Evolutionary conservation across 2,329 filamentous ascomycete species (phyloP), one percentile per base, ranked within the genome.

Genomic region (Nemania sp.): DNA sequence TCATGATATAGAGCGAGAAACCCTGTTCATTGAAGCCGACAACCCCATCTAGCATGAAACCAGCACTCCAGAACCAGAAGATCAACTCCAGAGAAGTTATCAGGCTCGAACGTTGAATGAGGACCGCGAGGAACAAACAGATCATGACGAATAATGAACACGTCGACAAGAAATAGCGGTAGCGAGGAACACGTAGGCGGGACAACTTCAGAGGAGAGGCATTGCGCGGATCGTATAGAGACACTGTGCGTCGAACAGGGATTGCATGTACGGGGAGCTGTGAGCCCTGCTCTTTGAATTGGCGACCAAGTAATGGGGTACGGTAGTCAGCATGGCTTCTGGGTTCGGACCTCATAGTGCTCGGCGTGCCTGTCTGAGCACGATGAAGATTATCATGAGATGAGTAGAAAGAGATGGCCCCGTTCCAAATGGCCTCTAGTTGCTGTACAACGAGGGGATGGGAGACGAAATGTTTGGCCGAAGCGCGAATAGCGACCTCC

Each of bases 51-150:
- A 97, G 83, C 91, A 97, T 96, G 72, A 95, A 97, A 0, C 93
- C 93, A 22, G 91, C 90, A 68, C 91, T 96, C 92, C 93, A 97
- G 71, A 97, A 90, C 93, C 93, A 97, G 73, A 97, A 97, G 11
- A 96, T 71, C 14, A 97, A 77, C 70, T 97, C 93, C 8, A 97
- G 76, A 0, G 83, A 82, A 1, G 91, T 96, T 65, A 97, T 96
- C 47, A 86, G 81, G 49, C 86, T 80, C 2, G 90, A 93, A 54
- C 90, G 83, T 66, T 89, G 77, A 9, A 82, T 76, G 3, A 97
- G 80, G 8, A 97, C 91, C 8, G 91, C 88, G 15, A 97, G 76
- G 69, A 96, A 97, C 9, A 97, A 79, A 12, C 84, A 87, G 33
- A 97, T 86, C 68, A 97, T 79, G 40, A 96, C 83, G 19, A 89